Percentiles rank a stretch among this genome's conserved stretches.
Conservation (phyloP, 2,329 filamentous ascomycete genomes). For the Paecilomyces dactylethromorphus region DNA sequence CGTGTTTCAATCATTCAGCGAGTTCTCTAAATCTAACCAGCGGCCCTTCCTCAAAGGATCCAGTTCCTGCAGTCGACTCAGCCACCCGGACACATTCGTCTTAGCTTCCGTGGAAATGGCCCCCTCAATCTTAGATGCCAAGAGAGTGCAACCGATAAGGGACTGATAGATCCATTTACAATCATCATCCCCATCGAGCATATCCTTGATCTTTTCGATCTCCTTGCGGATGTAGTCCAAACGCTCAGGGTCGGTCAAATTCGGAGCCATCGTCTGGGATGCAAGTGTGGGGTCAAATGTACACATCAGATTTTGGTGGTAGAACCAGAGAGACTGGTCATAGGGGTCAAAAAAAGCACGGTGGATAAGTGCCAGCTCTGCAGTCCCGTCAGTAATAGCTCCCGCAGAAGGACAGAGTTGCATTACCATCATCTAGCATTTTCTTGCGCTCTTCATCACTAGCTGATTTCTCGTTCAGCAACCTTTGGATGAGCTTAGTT, state of each 20-base stretch:
- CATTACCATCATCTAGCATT: conserved; percentile 65
- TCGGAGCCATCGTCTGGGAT: conserved; percentile 56
- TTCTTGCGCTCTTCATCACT: conserved; percentile 55
- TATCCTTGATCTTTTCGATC: conserved; percentile 64
- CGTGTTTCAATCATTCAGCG: conserved; percentile 16
- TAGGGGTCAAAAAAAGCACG: conserved; percentile 82
- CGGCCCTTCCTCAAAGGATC: conserved; percentile 69
- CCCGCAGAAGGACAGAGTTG: not conserved
- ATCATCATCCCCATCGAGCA: conserved; percentile 59
- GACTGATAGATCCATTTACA: conserved; percentile 89
- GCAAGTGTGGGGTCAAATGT: conserved; percentile 51
- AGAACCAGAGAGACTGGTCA: conserved; percentile 95
- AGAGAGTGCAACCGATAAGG: conserved; percentile 65
- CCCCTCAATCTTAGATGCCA: conserved; percentile 48
- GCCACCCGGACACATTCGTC: conserved; percentile 49
- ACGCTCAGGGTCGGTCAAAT: conserved; percentile 56
- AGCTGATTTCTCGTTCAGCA: conserved; percentile 66
- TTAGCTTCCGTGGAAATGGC: conserved; percentile 37
- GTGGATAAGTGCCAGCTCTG: conserved; percentile 69
- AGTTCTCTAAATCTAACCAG: conserved; percentile 64
- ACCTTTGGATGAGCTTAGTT: conserved; percentile 70
- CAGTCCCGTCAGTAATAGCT: not conserved
- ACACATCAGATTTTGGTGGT: conserved; percentile 80
- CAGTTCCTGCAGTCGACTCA: conserved; percentile 59
- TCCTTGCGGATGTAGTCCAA: conserved; percentile 62